Conservation (phyloP, 78 protist species). For the Polysphondylium violaceum region DNA sequence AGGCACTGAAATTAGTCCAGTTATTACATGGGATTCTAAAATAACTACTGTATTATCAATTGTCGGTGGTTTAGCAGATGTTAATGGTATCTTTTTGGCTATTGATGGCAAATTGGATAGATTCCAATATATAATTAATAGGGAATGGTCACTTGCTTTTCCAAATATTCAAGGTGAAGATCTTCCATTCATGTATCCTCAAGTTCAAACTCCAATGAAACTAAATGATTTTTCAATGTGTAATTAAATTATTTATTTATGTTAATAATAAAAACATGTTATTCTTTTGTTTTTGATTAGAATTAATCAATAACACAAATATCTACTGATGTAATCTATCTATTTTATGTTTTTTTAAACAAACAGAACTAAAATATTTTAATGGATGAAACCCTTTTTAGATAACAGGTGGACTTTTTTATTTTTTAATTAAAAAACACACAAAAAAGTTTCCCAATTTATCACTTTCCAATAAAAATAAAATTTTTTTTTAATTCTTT, state of each 20-base stretch:
- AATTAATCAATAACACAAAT: too few species aligned
- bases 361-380: too few species aligned
- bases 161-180: conserved; percentile 56
- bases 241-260: not conserved
- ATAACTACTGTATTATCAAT: conserved; percentile 59
- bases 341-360: too few species aligned
- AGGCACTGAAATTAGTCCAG: conserved; percentile 68
- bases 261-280: not conserved
- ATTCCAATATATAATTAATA: conserved; percentile 39
- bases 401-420: too few species aligned
- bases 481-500: too few species aligned
- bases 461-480: too few species aligned
- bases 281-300: too few species aligned
- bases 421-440: too few species aligned
- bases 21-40: conserved; percentile 81
- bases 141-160: conserved; percentile 63
- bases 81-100: conserved; percentile 9
- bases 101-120: not conserved
- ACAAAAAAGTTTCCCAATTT: too few species aligned
- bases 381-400: too few species aligned
- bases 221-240: conserved; percentile 55
- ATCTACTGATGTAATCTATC: too few species aligned
- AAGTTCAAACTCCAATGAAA: not conserved
- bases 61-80: conserved; percentile 56
- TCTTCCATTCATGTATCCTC: conserved; percentile 40